A percentile compares a stretch with the other conserved stretches of the same genome.
These are phyloP conservation scores for Pleurostoma richardsiae DNA, from an alignment of 2,329 filamentous ascomycete species.

Conservation along the genomic window DNA sequence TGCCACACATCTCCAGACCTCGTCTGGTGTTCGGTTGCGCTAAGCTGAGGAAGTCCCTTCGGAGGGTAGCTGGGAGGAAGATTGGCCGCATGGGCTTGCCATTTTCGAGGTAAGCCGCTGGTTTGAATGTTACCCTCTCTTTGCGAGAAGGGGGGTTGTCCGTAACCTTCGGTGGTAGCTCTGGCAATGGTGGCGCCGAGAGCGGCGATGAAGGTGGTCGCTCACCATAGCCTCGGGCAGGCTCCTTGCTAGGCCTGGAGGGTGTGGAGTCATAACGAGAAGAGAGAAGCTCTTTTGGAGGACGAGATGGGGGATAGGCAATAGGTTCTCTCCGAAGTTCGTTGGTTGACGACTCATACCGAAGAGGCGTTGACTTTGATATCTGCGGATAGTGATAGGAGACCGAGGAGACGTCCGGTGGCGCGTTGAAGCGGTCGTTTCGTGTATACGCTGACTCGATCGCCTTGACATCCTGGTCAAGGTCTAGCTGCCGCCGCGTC, in stretches of 20 bases:
- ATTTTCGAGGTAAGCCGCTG: slow-evolving; percentile 84
- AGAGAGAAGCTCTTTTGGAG: slow-evolving; percentile 26
- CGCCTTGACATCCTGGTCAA: not conserved
- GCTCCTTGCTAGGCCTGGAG: not conserved
- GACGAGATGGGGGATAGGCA: slow-evolving; percentile 12
- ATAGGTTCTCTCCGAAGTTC: slow-evolving; percentile 9
- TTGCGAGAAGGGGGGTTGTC: slow-evolving; percentile 35
- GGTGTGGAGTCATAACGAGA: no score
- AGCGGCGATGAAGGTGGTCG: not conserved
- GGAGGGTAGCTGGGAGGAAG: slow-evolving; percentile 75
- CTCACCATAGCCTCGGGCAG: not conserved
- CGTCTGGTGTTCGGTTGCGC: slow-evolving; percentile 71
- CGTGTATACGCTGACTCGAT: slow-evolving; percentile 6
- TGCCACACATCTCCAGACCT: slow-evolving; percentile 92
- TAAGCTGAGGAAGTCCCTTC: slow-evolving; percentile 66
- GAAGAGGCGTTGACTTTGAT: slow-evolving; percentile 41
- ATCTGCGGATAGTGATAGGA: slow-evolving; percentile 55
- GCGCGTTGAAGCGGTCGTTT: slow-evolving; percentile 12
- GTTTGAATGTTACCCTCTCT: slow-evolving; percentile 70
- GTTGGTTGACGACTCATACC: slow-evolving; percentile 33
- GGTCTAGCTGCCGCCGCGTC: slow-evolving; percentile 41
- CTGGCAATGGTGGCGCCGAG: not conserved
- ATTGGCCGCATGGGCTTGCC: slow-evolving; percentile 81
- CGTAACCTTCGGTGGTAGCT: slow-evolving; percentile 23
- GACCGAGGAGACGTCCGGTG: slow-evolving; percentile 8